Evolutionary conservation across 2,329 filamentous ascomycete species (phyloP).

Genomic region (Endocalyx cinctus): DNA sequence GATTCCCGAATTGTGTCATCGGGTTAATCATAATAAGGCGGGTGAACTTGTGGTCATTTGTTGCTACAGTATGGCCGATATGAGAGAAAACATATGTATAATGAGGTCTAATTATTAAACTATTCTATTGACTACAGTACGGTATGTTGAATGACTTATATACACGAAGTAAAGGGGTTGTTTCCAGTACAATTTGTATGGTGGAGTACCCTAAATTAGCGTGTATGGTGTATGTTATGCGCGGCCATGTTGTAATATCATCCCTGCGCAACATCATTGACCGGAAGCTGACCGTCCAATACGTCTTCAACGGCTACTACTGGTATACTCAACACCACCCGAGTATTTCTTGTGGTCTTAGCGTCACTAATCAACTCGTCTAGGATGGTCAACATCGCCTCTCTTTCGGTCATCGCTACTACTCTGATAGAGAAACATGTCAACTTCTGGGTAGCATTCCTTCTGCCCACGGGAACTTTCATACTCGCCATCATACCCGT

Average conservation of each 20-base stretch:
- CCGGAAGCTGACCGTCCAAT: conserved; percentile 6
- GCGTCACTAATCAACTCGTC: neutral
- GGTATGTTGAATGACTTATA: no score
- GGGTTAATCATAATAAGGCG: conserved; percentile 1
- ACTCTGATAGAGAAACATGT: conserved; percentile 6
- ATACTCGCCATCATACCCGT: conserved; percentile 1
- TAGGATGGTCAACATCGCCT: conserved; percentile 6
- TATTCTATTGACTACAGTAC: no score
- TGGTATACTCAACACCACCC: no score
- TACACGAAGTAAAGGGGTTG: no score
- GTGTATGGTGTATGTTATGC: no score
- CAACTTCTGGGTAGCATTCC: conserved; percentile 6
- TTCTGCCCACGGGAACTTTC: conserved; percentile 2
- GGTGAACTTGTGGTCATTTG: conserved; percentile 2
- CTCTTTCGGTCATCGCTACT: conserved; percentile 5
- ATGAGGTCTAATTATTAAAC: no score
- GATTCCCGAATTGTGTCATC: neutral
- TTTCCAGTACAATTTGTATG: no score
- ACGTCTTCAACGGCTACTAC: conserved; percentile 4
- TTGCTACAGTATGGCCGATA: no score
- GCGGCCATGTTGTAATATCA: no score
- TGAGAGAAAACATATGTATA: no score
- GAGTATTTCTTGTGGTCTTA: conserved; percentile 1
- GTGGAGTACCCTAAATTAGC: no score
- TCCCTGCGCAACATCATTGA: no score